phyloP scores from a whole-genome alignment of 495 filamentous ascomycete species.

The Neurospora sp. region DNA sequence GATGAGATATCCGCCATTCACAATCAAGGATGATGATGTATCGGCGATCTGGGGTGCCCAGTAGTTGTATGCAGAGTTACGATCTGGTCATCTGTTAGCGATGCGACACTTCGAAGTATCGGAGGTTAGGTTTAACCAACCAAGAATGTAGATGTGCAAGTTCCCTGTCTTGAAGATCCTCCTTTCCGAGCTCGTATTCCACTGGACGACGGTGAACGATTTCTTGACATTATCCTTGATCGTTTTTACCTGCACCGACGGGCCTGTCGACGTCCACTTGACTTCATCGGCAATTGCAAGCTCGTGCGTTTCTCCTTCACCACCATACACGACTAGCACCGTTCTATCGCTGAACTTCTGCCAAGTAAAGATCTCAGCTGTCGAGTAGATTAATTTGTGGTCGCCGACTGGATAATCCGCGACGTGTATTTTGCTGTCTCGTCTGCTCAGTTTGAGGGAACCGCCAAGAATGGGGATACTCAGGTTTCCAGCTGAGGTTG shows the following conservation, averaged over 20 bases:
- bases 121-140: conserved; percentile 5
- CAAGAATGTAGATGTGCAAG: conserved; percentile 43
- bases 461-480: conserved; percentile 55
- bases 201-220: conserved; percentile 3
- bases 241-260: not conserved
- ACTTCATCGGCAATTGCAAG: conserved; percentile 42
- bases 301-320: conserved; percentile 59
- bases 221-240: not conserved
- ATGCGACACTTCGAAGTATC: not conserved
- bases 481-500: conserved; percentile 50
- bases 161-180: conserved; percentile 41
- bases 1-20: conserved; percentile 68
- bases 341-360: conserved; percentile 32
- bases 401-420: conserved; percentile 61
- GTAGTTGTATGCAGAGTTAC: conserved; percentile 68
- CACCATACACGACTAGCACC: conserved; percentile 61
- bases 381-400: conserved; percentile 60
- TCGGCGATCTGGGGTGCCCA: conserved; percentile 50
- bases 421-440: conserved; percentile 65
- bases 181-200: not conserved
- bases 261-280: conserved; percentile 39
- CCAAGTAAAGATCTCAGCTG: conserved; percentile 64
- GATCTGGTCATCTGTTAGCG: conserved; percentile 26
- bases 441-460: conserved; percentile 52
- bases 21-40: conserved; percentile 38